These are phyloP conservation scores for Neurospora sp. DNA, from an alignment of 495 filamentous ascomycete species.

Conservation along the genomic window DNA sequence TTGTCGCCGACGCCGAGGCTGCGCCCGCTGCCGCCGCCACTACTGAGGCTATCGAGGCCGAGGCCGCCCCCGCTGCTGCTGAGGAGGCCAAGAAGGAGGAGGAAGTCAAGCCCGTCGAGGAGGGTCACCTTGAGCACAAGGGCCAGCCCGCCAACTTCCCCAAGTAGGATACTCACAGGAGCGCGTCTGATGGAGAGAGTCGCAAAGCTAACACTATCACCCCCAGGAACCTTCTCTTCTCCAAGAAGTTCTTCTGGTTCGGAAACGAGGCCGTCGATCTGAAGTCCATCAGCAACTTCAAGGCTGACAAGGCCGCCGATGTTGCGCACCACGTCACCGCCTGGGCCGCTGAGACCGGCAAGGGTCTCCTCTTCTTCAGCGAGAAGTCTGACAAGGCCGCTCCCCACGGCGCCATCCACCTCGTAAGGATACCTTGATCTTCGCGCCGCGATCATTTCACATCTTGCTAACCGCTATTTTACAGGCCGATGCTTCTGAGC, in stretches of 20 bases:
- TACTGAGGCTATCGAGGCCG: constrained; percentile 38
- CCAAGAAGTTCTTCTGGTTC: constrained; percentile 76
- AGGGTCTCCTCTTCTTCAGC: constrained; percentile 86
- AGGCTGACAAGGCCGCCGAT: constrained; percentile 73
- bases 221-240: constrained; percentile 37
- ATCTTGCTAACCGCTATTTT: constrained; percentile 9
- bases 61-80: constrained; percentile 25
- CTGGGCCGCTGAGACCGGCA: constrained; percentile 88
- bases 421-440: constrained; percentile 45
- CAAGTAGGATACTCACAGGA: constrained; percentile 56
- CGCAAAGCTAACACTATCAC: constrained; percentile 10
- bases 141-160: constrained; percentile 65
- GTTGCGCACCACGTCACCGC: constrained; percentile 69
- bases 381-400: constrained; percentile 74
- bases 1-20: constrained; percentile 25
- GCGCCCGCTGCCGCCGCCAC: constrained; percentile 39
- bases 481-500: constrained; percentile 74
- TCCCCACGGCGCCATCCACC: constrained; percentile 72
- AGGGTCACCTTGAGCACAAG: constrained; percentile 80
- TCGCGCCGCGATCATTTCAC: neutral
- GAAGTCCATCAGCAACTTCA: constrained; percentile 64
- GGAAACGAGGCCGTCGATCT: constrained; percentile 67
- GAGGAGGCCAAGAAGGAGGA: constrained; percentile 40
- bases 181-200: neutral
- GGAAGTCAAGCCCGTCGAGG: constrained; percentile 55